Evolutionary conservation across 2,329 filamentous ascomycete genomes (phyloP).

Genomic region (Colletotrichum orchidophilum): DNA sequence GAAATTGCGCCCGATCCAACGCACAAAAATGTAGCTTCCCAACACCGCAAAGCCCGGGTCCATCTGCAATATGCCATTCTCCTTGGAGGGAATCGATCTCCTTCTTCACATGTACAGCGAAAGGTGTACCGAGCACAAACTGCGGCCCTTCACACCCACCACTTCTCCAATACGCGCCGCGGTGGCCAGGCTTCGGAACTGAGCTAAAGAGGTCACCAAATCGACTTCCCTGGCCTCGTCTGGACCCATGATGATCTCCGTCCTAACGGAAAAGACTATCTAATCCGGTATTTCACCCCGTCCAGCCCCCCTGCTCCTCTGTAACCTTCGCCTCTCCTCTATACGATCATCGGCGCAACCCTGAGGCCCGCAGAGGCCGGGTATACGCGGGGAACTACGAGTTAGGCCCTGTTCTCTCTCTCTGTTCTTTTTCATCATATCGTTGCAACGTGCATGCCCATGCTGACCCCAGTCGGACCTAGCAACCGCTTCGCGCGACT

Average conservation of each 20-base stretch:
- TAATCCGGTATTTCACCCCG: constrained; percentile 15
- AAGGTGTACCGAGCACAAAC: not conserved
- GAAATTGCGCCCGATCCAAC: constrained; percentile 8
- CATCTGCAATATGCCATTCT: constrained; percentile 10
- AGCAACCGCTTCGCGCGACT: not conserved
- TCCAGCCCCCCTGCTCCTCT: constrained; percentile 9
- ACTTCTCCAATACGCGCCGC: constrained; percentile 9
- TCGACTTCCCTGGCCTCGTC: not conserved
- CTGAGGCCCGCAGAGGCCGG: not conserved
- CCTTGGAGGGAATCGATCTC: constrained; percentile 16
- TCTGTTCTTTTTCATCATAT: constrained; percentile 20
- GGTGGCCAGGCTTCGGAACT: not conserved
- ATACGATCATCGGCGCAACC: not conserved
- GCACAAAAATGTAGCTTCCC: constrained; percentile 1
- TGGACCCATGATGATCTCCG: constrained; percentile 8
- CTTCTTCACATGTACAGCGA: constrained; percentile 26
- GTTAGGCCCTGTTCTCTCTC: not conserved
- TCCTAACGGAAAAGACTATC: constrained; percentile 20
- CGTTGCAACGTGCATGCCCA: constrained; percentile 12
- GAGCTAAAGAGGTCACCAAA: not conserved
- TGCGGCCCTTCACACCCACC: not conserved
- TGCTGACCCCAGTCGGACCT: not conserved
- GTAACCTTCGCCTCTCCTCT: constrained; percentile 2
- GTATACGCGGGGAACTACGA: constrained; percentile 11
- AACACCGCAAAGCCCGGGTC: not conserved